phyloP scores from a whole-genome alignment of 2,329 filamentous ascomycete genomes.

The Teratosphaeria viscida region DNA sequence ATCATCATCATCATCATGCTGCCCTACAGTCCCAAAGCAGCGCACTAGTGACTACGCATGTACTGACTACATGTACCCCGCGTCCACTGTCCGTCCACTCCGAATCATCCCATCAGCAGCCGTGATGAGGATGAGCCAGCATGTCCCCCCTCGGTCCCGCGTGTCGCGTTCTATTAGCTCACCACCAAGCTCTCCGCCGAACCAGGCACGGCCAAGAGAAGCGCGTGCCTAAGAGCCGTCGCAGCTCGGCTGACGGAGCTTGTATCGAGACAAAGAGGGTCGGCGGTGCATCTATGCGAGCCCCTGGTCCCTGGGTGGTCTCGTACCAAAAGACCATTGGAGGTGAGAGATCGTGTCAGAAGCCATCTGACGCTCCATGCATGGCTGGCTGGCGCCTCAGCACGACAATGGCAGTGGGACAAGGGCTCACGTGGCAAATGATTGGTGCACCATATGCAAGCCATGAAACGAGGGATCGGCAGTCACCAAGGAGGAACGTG shows the following conservation, averaged over 20 bases:
- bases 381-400: not conserved
- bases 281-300: not conserved
- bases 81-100: not conserved
- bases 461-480: not conserved
- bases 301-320: not conserved
- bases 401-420: not conserved
- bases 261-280: not conserved
- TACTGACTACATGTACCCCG: not conserved
- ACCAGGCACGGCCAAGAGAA: not conserved
- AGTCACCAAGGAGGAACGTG: not conserved
- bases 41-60: not conserved
- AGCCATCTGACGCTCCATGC: not conserved
- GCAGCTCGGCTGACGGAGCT: not conserved
- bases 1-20: too few relatives aligned
- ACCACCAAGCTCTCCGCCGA: not conserved
- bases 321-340: not conserved
- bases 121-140: not conserved
- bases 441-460: not conserved
- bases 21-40: not conserved
- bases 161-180: not conserved
- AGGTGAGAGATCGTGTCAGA: not conserved
- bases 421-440: not conserved
- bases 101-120: not conserved
- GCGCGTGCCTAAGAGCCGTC: not conserved
- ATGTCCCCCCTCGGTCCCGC: not conserved